Evolutionary conservation across 2,329 filamentous ascomycete genomes (phyloP).

Genomic region (Xylaria sp.): DNA sequence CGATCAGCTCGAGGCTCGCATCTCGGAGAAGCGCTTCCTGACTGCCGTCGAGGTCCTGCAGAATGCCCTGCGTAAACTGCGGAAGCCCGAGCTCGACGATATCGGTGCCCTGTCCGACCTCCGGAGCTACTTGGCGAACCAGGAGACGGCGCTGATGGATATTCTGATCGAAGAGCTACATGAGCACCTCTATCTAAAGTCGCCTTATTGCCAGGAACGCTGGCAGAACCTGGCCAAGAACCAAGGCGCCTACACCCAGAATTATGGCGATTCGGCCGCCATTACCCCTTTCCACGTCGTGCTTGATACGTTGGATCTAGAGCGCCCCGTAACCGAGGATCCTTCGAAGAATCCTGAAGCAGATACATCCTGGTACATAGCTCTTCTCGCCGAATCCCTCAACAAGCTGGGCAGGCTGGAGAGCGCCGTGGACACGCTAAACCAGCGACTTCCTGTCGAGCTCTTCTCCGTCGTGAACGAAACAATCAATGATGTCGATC

Average conservation of each 20-base stretch:
- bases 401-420: conserved; percentile 91
- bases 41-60: conserved; percentile 93
- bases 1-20: conserved; percentile 90
- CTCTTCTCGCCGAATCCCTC: conserved; percentile 85
- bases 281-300: conserved; percentile 68
- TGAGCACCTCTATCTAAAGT: conserved; percentile 96
- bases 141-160: conserved; percentile 90
- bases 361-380: conserved; percentile 94
- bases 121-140: conserved; percentile 88
- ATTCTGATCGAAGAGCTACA: conserved; percentile 98
- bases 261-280: conserved; percentile 58
- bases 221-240: conserved; percentile 86
- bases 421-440: conserved; percentile 86
- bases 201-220: conserved; percentile 94
- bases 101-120: conserved; percentile 91
- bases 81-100: conserved; percentile 87
- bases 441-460: conserved; percentile 92
- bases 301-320: conserved; percentile 70
- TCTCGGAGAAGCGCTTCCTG: conserved; percentile 95
- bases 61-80: conserved; percentile 83
- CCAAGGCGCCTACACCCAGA: conserved; percentile 66
- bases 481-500: conserved; percentile 92
- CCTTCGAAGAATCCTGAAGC: conserved; percentile 92
- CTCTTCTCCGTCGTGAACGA: conserved; percentile 94
- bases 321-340: conserved; percentile 79